Evolutionary conservation across 1,139 yeast genomes (phyloP).

Genomic region (Candida sojae): DNA sequence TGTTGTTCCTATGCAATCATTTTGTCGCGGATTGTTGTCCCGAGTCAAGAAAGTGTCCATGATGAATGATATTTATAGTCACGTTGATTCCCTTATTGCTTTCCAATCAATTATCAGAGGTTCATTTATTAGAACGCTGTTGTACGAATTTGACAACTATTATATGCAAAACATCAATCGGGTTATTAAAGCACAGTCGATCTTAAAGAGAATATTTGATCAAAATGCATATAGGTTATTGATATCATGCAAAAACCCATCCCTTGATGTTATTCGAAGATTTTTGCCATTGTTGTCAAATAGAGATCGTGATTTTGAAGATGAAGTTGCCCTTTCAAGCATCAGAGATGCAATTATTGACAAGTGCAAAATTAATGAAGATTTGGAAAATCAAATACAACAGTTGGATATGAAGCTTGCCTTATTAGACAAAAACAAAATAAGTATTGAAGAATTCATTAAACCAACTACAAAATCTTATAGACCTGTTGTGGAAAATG

Average conservation of each 20-base stretch:
- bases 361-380: constrained; percentile 64
- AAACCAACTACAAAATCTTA: constrained; percentile 45
- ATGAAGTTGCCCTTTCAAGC: constrained; percentile 70
- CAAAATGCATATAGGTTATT: constrained; percentile 75
- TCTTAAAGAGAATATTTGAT: constrained; percentile 66
- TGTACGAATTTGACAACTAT: constrained; percentile 45
- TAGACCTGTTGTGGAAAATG: constrained; percentile 12
- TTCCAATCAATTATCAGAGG: constrained; percentile 60
- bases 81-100: constrained; percentile 35
- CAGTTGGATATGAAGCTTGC: constrained; percentile 83
- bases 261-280: constrained; percentile 70
- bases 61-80: constrained; percentile 55
- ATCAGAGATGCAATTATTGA: constrained; percentile 67
- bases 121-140: constrained; percentile 31
- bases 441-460: constrained; percentile 73
- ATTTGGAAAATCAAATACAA: constrained; percentile 71
- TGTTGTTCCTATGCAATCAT: constrained; percentile 33
- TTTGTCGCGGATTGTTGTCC: constrained; percentile 48
- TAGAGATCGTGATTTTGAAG: constrained; percentile 71
- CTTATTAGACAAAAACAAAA: constrained; percentile 73
- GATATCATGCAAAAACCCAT: constrained; percentile 71
- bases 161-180: constrained; percentile 57
- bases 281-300: constrained; percentile 80
- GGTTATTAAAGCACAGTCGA: constrained; percentile 73
- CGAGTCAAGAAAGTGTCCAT: constrained; percentile 52